Conservation (phyloP, 2,329 filamentous ascomycete species). For the Nothophoma quercina region DNA sequence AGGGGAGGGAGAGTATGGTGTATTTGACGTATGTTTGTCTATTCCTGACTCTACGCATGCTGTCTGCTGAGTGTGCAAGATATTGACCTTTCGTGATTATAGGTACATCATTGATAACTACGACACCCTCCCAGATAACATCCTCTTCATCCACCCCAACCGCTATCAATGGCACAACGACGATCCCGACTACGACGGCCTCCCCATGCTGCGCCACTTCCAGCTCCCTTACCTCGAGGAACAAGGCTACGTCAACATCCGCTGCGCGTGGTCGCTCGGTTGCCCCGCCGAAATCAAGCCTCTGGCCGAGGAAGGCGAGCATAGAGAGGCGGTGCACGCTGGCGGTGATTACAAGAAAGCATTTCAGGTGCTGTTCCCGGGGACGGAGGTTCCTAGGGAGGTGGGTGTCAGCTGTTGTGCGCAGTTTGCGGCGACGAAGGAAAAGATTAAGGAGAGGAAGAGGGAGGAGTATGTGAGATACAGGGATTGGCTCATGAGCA, state of each 20-base stretch:
- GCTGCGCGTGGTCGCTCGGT: constrained; percentile 61
- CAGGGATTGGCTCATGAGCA: constrained; percentile 59
- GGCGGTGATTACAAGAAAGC: constrained; percentile 59
- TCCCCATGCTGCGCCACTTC: constrained; percentile 58
- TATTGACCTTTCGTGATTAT: neutral
- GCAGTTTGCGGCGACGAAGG: constrained; percentile 61
- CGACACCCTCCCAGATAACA: constrained; percentile 49
- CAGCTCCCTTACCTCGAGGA: constrained; percentile 57
- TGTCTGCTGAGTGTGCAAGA: neutral
- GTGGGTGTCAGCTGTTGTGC: constrained; percentile 63
- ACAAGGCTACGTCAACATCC: constrained; percentile 63
- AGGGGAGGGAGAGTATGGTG: constrained; percentile 59
- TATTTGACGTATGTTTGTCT: constrained; percentile 54
- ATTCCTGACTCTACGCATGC: too few species aligned
- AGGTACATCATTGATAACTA: constrained; percentile 55
- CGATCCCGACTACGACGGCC: constrained; percentile 60
- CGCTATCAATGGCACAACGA: constrained; percentile 61
- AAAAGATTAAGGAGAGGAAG: constrained; percentile 56
- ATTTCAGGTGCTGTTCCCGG: constrained; percentile 60
- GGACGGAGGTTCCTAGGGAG: constrained; percentile 48
- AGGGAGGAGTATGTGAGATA: constrained; percentile 59
- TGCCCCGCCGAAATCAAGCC: constrained; percentile 62
- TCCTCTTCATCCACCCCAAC: constrained; percentile 52
- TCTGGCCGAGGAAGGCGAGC: constrained; percentile 50
- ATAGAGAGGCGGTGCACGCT: constrained; percentile 55